Percentiles rank a stretch among this genome's conserved stretches.
Evolutionary conservation across 192 early-diverging fungal species (phyloP).

Genomic region (Helicostylum pulchrum): DNA sequence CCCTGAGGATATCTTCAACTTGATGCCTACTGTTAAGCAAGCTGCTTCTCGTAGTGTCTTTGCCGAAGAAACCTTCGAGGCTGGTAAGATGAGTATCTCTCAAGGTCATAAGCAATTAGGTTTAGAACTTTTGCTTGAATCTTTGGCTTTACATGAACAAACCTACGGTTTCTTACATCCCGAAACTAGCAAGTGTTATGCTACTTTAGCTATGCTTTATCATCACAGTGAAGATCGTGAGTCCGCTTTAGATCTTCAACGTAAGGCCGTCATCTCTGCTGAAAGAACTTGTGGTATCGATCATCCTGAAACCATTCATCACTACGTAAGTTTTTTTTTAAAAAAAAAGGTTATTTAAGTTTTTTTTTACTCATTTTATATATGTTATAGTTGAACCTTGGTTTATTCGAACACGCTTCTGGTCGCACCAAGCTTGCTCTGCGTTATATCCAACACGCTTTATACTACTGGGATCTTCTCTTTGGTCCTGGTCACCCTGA

Average conservation of each 20-base stretch:
- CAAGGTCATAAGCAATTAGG: constrained; percentile 79
- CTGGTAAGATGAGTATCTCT: constrained; percentile 72
- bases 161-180: constrained; percentile 89
- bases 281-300: constrained; percentile 89
- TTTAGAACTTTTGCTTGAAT: constrained; percentile 80
- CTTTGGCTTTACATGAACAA: constrained; percentile 87
- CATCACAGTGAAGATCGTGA: constrained; percentile 67
- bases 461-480: constrained; percentile 78
- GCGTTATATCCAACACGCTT: constrained; percentile 76
- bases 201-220: constrained; percentile 76
- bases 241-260: constrained; percentile 65
- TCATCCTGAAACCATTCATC: constrained; percentile 78
- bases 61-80: constrained; percentile 89
- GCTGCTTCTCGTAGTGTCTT: constrained; percentile 62
- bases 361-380: constrained; percentile 7
- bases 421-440: constrained; percentile 72
- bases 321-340: constrained; percentile 61
- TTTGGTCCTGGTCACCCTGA: constrained; percentile 78
- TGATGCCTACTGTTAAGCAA: constrained; percentile 74
- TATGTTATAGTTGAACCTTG: constrained; percentile 68
- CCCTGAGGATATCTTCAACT: constrained; percentile 65
- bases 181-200: constrained; percentile 85
- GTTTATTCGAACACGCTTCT: constrained; percentile 82
- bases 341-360: background rate
- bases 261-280: constrained; percentile 78